Evolutionary conservation across 2,329 filamentous ascomycete species (phyloP).

Genomic region (Rutstroemia sp.): DNA sequence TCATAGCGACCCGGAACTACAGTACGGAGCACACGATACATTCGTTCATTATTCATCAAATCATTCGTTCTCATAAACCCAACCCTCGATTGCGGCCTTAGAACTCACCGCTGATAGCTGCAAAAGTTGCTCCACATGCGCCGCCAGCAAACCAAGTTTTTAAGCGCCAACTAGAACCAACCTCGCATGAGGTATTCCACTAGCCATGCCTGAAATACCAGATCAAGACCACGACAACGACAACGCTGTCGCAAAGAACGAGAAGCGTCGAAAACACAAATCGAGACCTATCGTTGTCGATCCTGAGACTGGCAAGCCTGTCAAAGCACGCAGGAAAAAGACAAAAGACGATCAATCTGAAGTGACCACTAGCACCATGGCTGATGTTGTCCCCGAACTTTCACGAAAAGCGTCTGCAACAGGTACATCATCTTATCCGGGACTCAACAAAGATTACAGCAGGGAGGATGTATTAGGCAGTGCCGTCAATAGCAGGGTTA

Average conservation of each 20-base stretch:
- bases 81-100: constrained; percentile 1
- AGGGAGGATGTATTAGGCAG: constrained; percentile 60
- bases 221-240: constrained; percentile 13
- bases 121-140: constrained; percentile 7
- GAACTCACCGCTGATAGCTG: constrained; percentile 9
- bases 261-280: constrained; percentile 28
- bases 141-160: constrained; percentile 10
- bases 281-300: constrained; percentile 27
- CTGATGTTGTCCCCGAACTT: constrained; percentile 44
- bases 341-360: constrained; percentile 18
- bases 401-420: constrained; percentile 28
- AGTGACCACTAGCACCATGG: constrained; percentile 30
- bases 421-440: constrained; percentile 51
- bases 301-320: constrained; percentile 26
- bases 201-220: constrained; percentile 10
- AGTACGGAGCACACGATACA: too few relatives aligned
- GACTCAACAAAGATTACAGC: constrained; percentile 85
- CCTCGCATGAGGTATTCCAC: neutral
- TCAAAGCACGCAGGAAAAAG: constrained; percentile 25
- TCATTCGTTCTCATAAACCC: neutral
- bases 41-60: too few relatives aligned
- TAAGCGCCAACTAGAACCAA: constrained; percentile 6
- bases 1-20: neutral
- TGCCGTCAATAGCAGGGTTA: too few relatives aligned
- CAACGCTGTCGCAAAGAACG: constrained; percentile 19